Percentiles rank a stretch among this genome's conserved stretches.
Conservation (phyloP, 2,329 filamentous ascomycete species). For the Calonectria hongkongensis region DNA sequence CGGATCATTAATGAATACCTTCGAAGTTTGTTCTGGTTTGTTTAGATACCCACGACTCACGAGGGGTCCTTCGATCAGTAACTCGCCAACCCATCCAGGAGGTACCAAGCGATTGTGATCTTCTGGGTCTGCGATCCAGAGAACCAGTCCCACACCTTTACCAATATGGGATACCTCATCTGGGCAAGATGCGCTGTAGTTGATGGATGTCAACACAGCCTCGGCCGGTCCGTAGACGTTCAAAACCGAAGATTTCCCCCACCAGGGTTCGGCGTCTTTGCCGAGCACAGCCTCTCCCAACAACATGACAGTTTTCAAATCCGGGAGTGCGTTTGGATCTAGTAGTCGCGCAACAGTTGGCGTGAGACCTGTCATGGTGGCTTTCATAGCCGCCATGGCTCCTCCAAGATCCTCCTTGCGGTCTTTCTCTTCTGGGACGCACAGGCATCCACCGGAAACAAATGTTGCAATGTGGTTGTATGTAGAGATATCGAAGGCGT, state of each 20-base stretch:
- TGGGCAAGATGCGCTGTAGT: not conserved
- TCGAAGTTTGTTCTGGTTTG: conserved; percentile 64
- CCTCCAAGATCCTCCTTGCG: not conserved
- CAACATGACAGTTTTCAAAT: conserved; percentile 17
- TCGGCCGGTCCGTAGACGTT: conserved; percentile 39
- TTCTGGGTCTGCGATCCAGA: conserved; percentile 57
- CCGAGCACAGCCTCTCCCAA: conserved; percentile 21
- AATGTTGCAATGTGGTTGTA: conserved; percentile 23
- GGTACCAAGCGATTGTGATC: conserved; percentile 53
- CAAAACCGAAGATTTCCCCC: not conserved
- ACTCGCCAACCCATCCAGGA: conserved; percentile 57
- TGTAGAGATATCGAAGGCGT: conserved; percentile 29
- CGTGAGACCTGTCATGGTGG: conserved; percentile 26
- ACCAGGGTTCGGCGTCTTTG: conserved; percentile 26
- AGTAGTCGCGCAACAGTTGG: conserved; percentile 35
- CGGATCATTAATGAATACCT: conserved; percentile 66
- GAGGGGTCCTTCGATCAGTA: conserved; percentile 63
- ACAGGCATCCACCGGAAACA: conserved; percentile 29
- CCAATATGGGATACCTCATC: conserved; percentile 27
- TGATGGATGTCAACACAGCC: conserved; percentile 17
- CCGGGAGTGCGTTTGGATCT: conserved; percentile 18
- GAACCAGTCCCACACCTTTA: not conserved
- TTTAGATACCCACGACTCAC: conserved; percentile 72
- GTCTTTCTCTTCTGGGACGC: conserved; percentile 21
- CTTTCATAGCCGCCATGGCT: conserved; percentile 16